Evolutionary conservation across 768 basidiomycete species (phyloP).

Genomic region (Paxillus ammoniavirescens): DNA sequence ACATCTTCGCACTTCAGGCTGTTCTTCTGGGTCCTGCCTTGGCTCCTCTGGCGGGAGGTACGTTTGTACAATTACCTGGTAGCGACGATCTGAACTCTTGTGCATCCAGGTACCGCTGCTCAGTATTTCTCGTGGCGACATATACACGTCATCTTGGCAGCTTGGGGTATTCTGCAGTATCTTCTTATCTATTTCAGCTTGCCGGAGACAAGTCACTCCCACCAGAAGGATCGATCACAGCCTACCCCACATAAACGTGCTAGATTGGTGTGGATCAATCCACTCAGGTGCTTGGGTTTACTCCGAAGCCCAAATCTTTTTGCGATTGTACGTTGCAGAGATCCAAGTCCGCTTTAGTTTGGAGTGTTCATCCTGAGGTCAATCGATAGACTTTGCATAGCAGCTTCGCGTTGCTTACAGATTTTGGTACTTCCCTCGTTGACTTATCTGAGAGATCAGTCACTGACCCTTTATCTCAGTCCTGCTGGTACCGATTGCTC

Average conservation of each 20-base stretch:
- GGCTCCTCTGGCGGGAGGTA: conserved; percentile 54
- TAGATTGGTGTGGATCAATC: conserved; percentile 46
- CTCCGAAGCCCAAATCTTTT: conserved; percentile 55
- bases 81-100: neutral
- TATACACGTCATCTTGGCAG: conserved; percentile 46
- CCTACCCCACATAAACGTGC: too few species aligned
- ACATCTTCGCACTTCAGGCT: conserved; percentile 12
- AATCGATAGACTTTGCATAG: conserved; percentile 31
- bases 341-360: too few species aligned
- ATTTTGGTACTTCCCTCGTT: too few species aligned
- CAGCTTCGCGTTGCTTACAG: conserved; percentile 31
- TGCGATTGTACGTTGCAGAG: conserved; percentile 39
- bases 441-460: too few species aligned
- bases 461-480: conserved; percentile 8
- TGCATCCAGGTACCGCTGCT: conserved; percentile 38
- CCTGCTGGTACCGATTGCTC: conserved; percentile 54
- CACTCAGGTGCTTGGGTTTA: conserved; percentile 45
- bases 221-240: conserved; percentile 23
- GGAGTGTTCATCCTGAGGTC: neutral
- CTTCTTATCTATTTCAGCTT: conserved; percentile 40
- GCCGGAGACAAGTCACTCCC: conserved; percentile 59
- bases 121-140: conserved; percentile 60
- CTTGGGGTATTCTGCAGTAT: conserved; percentile 39
- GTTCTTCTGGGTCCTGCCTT: conserved; percentile 53
- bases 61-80: neutral